Evolutionary conservation across 345 rosid species (phyloP).

Genomic region (Citrus maxima): DNA sequence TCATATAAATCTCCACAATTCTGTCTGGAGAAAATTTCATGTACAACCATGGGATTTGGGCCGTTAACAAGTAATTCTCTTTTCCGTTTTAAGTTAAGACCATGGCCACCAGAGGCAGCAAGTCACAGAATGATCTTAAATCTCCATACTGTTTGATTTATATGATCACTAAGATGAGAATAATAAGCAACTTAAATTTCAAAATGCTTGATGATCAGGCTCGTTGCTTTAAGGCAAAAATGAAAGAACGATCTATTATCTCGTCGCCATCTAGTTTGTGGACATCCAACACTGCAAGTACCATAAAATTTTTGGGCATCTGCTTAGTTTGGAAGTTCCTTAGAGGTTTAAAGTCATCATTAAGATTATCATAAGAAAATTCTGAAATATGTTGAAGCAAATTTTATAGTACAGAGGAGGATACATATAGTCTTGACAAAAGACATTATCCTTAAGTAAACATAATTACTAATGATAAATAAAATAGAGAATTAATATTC

Average conservation of each 20-base stretch:
- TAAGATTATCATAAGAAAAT: conserved; percentile 1
- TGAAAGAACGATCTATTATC: not conserved
- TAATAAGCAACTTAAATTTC: not conserved
- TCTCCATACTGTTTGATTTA: not conserved
- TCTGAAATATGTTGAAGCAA: not conserved
- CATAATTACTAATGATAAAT: not conserved
- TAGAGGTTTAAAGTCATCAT: not conserved
- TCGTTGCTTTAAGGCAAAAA: not conserved
- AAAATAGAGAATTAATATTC: not conserved
- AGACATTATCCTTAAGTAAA: not conserved
- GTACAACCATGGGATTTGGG: not conserved
- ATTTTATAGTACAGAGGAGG: not conserved
- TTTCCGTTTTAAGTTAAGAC: not conserved
- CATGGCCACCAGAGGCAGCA: not conserved
- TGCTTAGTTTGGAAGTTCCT: not conserved
- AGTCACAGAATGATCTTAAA: not conserved
- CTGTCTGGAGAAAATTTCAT: not conserved
- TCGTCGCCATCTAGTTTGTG: not conserved
- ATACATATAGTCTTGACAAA: not conserved
- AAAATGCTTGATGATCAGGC: not conserved
- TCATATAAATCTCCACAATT: too few species aligned
- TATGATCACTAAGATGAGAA: not conserved
- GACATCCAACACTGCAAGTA: not conserved
- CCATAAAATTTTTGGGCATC: not conserved
- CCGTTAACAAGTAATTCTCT: not conserved